Evolutionary conservation across 2,329 filamentous ascomycete genomes (phyloP), one percentile per base, ranked within the genome.

Genomic region (Fusarium sambucinum): DNA sequence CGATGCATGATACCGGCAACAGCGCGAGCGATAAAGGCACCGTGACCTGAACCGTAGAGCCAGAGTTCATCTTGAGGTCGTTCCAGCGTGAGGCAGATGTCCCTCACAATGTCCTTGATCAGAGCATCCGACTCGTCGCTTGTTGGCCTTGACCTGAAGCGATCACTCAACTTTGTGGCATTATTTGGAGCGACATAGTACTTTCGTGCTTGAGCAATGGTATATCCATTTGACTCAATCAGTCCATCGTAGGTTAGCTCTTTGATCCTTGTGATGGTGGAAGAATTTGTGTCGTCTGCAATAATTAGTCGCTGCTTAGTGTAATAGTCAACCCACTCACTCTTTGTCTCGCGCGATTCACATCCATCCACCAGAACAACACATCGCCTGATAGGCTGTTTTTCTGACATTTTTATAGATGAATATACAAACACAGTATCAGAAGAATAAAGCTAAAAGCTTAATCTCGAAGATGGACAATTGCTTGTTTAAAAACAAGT

Each of bases 41-140:
- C 72, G 4, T 69, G 72, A 0, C 72, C 72, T 13, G 72, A 74
- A 3, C 72, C 72, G 30, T 69, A 74, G 1, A 74, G 17, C 72
- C 72, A 74, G 1, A 74, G 66, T 29, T 74, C 72, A 12, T 74
- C 72, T 40, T 74, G 51, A 8, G 66, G 55, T 5, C 35, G 19
- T 5, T 73, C 62, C 2, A 74, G 60, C 1, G 38, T 66, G 4
- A 58, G 42, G 2, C 55, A 67, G 25, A 74, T 30, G 10, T 74
- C 70, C 4, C 53, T 58, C 2, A 71, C 66, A 25, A 74, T 74
- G 13, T 16, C 58, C 21, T 60, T 73, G 50, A 73, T 64, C 13
- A 74, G 55, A 2, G 44, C 54, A 2, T 56, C 25, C 2, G 72
- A 73, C 4, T 70, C 63, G 25, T 73, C 72, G 3, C 16, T 60